Evolutionary conservation across 352 stramenopile species (phyloP).

Genomic region (Globisporangium okanoganense): DNA sequence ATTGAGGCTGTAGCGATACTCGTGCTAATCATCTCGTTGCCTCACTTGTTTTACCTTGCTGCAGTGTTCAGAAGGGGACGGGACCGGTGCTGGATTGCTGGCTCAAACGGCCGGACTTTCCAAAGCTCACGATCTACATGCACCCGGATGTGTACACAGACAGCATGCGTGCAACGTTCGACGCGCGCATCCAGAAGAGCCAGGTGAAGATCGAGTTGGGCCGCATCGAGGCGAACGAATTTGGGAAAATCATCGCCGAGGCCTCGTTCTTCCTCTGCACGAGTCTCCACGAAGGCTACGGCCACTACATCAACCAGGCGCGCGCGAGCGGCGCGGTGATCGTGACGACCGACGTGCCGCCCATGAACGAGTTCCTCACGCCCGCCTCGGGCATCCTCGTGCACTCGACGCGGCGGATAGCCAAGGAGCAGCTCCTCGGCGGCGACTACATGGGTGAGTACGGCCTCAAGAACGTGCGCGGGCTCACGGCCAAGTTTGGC

Average conservation of each 20-base stretch:
- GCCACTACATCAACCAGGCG: slow-evolving; percentile 68
- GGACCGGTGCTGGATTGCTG: slow-evolving; percentile 30
- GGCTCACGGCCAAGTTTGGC: slow-evolving; percentile 36
- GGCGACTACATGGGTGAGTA: slow-evolving; percentile 45
- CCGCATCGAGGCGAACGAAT: slow-evolving; percentile 18
- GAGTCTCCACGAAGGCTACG: slow-evolving; percentile 51
- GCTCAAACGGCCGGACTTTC: slow-evolving; percentile 25
- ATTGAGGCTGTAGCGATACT: not conserved
- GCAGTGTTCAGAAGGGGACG: slow-evolving; percentile 35
- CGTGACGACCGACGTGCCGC: slow-evolving; percentile 44
- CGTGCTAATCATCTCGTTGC: not conserved
- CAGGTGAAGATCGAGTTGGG: slow-evolving; percentile 6
- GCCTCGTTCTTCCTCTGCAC: slow-evolving; percentile 44
- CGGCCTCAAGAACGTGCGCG: slow-evolving; percentile 39
- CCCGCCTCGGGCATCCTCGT: slow-evolving; percentile 41
- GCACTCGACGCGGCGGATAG: slow-evolving; percentile 19
- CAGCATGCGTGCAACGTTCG: slow-evolving; percentile 8
- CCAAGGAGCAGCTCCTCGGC: slow-evolving; percentile 46
- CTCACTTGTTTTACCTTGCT: not conserved
- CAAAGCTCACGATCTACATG: slow-evolving; percentile 22
- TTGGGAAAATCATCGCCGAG: slow-evolving; percentile 38
- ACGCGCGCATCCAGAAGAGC: slow-evolving; percentile 12
- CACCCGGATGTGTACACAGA: slow-evolving; percentile 18
- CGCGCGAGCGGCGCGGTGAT: slow-evolving; percentile 39
- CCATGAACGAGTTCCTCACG: slow-evolving; percentile 65